These are phyloP conservation scores for Fusarium decemcellulare DNA, from an alignment of 2,329 filamentous ascomycete genomes.

Conservation along the genomic window DNA sequence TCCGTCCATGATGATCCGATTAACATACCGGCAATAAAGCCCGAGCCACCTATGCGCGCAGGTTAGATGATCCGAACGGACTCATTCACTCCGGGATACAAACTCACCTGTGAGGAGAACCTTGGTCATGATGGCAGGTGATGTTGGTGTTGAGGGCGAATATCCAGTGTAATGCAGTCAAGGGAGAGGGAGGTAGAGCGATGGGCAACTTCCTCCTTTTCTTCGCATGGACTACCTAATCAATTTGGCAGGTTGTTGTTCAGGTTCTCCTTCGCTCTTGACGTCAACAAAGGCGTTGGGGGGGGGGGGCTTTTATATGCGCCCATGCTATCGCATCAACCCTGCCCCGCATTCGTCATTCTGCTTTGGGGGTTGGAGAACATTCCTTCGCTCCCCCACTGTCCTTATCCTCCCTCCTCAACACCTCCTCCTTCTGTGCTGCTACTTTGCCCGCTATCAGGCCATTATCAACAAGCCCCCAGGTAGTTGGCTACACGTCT, in stretches of 20 bases:
- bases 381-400: slow-evolving; percentile 29
- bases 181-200: too few species aligned
- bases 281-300: slow-evolving; percentile 19
- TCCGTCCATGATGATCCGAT: neutral
- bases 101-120: slow-evolving; percentile 50
- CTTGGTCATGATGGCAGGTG: slow-evolving; percentile 45
- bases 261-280: slow-evolving; percentile 1
- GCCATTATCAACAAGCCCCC: too few species aligned
- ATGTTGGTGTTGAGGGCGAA: neutral
- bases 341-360: slow-evolving; percentile 45
- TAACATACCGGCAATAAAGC: slow-evolving; percentile 53
- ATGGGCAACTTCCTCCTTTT: too few species aligned
- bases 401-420: neutral
- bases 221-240: neutral
- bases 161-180: too few species aligned
- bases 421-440: neutral
- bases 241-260: neutral
- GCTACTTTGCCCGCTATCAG: neutral
- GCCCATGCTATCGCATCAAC: neutral
- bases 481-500: too few species aligned
- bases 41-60: slow-evolving; percentile 48
- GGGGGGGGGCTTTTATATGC: slow-evolving; percentile 29
- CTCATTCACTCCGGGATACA: neutral
- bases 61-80: slow-evolving; percentile 18
- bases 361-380: slow-evolving; percentile 30